phyloP scores from a whole-genome alignment of 208 protist genomes.

The Angomonas ambiguus region DNA sequence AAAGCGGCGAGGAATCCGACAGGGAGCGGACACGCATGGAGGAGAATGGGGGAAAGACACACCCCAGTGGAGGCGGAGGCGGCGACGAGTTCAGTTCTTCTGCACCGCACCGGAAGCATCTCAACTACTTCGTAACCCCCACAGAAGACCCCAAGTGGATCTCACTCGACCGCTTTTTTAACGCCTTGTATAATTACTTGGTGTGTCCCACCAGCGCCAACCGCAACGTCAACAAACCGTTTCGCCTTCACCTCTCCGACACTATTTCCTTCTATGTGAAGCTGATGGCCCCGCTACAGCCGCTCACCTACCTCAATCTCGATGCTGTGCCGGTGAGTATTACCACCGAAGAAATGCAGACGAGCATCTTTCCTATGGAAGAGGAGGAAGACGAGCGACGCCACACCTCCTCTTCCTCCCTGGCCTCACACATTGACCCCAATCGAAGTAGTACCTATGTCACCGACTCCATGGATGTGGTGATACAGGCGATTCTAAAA shows the following conservation, averaged over 20 bases:
- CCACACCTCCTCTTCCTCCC: neutral
- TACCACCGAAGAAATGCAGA: neutral
- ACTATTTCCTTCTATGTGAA: conserved; percentile 50
- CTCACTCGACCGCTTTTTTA: conserved; percentile 57
- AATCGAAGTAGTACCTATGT: neutral
- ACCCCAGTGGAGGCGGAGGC: neutral
- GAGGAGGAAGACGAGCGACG: neutral
- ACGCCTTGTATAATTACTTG: conserved; percentile 40
- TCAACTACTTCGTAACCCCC: conserved; percentile 77
- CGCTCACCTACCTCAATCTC: conserved; percentile 32
- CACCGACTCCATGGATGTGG: conserved; percentile 63
- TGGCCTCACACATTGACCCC: neutral
- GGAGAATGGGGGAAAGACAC: neutral
- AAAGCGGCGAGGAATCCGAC: neutral
- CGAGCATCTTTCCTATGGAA: neutral
- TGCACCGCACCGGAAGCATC: conserved; percentile 7
- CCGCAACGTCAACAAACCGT: conserved; percentile 6
- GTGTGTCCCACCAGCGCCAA: conserved; percentile 8
- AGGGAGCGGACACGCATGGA: neutral
- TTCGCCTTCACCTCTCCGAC: conserved; percentile 46
- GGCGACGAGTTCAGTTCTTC: neutral
- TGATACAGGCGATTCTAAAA: conserved; percentile 50
- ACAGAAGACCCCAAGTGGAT: conserved; percentile 47
- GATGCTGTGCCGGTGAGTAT: conserved; percentile 31
- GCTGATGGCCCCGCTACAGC: conserved; percentile 44